Percentiles rank a stretch among this genome's conserved stretches.
These are phyloP conservation scores for Phytophthora colocasiae DNA, from an alignment of 352 stramenopile species.

Conservation along the genomic window DNA sequence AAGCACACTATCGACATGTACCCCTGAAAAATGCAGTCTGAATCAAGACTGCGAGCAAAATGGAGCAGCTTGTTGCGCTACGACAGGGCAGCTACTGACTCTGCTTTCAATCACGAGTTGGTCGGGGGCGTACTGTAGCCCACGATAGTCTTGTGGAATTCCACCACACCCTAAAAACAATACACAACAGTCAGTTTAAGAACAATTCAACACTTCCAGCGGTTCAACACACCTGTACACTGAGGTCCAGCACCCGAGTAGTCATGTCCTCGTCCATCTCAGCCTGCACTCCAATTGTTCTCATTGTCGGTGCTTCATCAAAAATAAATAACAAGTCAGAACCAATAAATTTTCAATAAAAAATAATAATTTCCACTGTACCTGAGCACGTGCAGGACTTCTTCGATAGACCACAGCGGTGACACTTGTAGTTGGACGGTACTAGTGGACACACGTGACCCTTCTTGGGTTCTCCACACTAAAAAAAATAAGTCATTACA, in stretches of 20 bases:
- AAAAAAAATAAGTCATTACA: not conserved
- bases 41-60: constrained; percentile 22
- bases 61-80: constrained; percentile 21
- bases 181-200: too few relatives aligned
- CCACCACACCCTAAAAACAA: constrained; percentile 60
- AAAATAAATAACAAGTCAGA: constrained; percentile 14
- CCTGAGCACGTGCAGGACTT: constrained; percentile 78
- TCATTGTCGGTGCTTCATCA: constrained; percentile 55
- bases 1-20: constrained; percentile 7
- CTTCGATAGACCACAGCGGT: constrained; percentile 75
- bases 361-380: constrained; percentile 19
- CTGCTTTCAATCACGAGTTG: constrained; percentile 28
- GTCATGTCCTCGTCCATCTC: constrained; percentile 89
- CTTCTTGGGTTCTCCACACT: constrained; percentile 90
- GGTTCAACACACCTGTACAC: constrained; percentile 56
- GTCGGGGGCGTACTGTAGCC: constrained; percentile 54
- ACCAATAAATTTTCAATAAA: not conserved
- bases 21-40: constrained; percentile 12
- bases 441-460: constrained; percentile 86
- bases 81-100: constrained; percentile 6
- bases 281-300: constrained; percentile 75
- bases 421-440: constrained; percentile 85
- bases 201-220: not conserved
- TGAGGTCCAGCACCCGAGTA: constrained; percentile 74
- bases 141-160: constrained; percentile 70